A percentile compares a stretch with the other conserved stretches of the same genome.
Conservation (phyloP, 768 basidiomycete species). For the Hemileccinum impolitum region DNA sequence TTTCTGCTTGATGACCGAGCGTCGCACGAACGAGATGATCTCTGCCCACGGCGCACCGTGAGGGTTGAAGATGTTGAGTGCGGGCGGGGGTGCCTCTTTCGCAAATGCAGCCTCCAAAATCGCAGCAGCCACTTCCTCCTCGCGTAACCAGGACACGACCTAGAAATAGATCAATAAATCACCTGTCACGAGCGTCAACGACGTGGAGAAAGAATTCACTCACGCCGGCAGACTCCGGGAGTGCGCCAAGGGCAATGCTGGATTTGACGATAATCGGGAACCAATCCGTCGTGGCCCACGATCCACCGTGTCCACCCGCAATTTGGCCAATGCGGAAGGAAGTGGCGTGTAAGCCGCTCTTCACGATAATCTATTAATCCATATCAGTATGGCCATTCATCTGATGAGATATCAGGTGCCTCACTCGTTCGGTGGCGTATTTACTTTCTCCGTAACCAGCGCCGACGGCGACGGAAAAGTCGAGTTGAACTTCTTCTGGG, state of each 20-base stretch:
- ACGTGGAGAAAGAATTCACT: conserved; percentile 20
- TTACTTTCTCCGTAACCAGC: conserved; percentile 48
- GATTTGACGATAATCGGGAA: conserved; percentile 40
- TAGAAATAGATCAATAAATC: conserved; percentile 3
- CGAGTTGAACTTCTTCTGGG: conserved; percentile 33
- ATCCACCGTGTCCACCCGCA: conserved; percentile 38
- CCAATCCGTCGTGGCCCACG: conserved; percentile 47
- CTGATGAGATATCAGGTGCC: conserved; percentile 1
- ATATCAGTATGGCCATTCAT: neutral
- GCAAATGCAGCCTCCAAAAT: conserved; percentile 30
- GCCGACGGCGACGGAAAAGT: conserved; percentile 34
- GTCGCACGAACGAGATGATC: conserved; percentile 27
- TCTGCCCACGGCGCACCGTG: conserved; percentile 31
- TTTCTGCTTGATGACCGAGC: conserved; percentile 13
- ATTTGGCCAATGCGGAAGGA: conserved; percentile 47
- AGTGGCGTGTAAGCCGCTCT: conserved; percentile 34
- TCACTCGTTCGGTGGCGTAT: conserved; percentile 38
- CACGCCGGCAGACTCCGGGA: conserved; percentile 33
- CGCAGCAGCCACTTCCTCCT: conserved; percentile 35
- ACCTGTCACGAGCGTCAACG: neutral
- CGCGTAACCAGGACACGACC: conserved; percentile 43
- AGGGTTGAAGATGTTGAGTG: conserved; percentile 41
- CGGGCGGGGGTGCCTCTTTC: conserved; percentile 13
- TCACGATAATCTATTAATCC: conserved; percentile 31
- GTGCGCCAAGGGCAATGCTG: conserved; percentile 25